A percentile compares a stretch with the other conserved stretches of the same genome.
phyloP scores from a whole-genome alignment of 2,329 filamentous ascomycete species.

The Colletotrichum sp. region DNA sequence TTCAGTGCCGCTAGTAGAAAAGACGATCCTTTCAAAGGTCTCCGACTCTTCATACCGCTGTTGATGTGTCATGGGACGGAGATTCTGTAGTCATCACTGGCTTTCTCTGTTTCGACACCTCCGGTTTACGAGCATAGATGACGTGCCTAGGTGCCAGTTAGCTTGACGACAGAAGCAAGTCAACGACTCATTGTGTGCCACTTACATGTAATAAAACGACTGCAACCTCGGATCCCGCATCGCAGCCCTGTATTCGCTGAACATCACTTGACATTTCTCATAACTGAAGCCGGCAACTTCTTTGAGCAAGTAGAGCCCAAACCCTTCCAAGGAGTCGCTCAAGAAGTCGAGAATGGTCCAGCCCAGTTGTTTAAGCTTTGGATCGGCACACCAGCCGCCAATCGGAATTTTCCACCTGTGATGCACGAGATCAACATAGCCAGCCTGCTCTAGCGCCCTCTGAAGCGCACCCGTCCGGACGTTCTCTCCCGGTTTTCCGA shows the following conservation, averaged over 20 bases:
- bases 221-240: background rate
- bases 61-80: background rate
- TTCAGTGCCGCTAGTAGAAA: background rate
- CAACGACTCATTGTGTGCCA: background rate
- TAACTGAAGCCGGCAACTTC: constrained; percentile 30
- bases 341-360: constrained; percentile 24
- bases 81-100: no score
- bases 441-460: constrained; percentile 24
- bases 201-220: background rate
- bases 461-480: constrained; percentile 24
- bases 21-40: background rate
- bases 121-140: background rate
- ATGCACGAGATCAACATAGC: constrained; percentile 23
- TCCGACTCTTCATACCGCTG: background rate
- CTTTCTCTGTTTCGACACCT: background rate
- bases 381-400: constrained; percentile 20
- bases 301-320: constrained; percentile 29
- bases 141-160: background rate
- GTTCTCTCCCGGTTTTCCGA: constrained; percentile 33
- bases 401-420: constrained; percentile 21
- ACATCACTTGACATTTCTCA: constrained; percentile 27
- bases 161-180: background rate
- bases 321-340: constrained; percentile 29
- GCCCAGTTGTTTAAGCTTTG: constrained; percentile 12
- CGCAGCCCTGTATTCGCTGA: constrained; percentile 24